Base-by-base conservation (phyloP, 495 filamentous ascomycete species). In the Podospora fimiseda region DNA sequence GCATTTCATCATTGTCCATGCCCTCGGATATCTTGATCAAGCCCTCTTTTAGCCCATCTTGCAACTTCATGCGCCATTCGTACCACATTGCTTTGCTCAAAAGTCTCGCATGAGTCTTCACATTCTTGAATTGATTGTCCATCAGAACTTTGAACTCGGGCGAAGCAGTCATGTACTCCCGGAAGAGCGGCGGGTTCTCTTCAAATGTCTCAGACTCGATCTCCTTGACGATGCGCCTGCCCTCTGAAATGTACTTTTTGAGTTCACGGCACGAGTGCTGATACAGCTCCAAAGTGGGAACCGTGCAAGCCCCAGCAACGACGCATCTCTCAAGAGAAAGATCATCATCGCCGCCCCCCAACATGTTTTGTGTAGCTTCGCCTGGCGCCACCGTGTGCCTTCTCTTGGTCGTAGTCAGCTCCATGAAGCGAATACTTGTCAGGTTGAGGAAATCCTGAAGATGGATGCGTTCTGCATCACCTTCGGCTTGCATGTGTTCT, bases 371-470 rank as follows among this genome's bases (percentile, higher is more conserved):
- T 50, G 63, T 67, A 46, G 69, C 62, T 19, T 64, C 57, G 24
- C 67, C 70, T 15, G 86, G 84, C 1, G 79, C 89, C 27, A 84
- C 80, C 0, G 93, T 97, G 61, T 92, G 87, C 41, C 93, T 77
- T 55, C 93, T 76, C 67, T 96, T 98, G 0, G 92, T 96, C 1
- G 80, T 80, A 1, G 88, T 96, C 22, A 96, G 76, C 61, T 98
- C 94, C 85, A 98, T 95, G 70, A 98, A 98, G 37, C 90, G 87
- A 59, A 98, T 95, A 52, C 85, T 89, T 4, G 93, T 96, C 80
- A 96, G 82, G 59, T 96, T 88, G 42, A 98, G 71, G 70, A 98
- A 98, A 36, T 95, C 86, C 60, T 95, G 88, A 2, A 98, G 74
- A 46, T 90, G 85, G 21, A 98, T 90, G 13, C 82, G 80, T 51